These are phyloP conservation scores for Elaeagnus macrophylla DNA, from an alignment of 306 rosid genomes.

Conservation along the genomic window DNA sequence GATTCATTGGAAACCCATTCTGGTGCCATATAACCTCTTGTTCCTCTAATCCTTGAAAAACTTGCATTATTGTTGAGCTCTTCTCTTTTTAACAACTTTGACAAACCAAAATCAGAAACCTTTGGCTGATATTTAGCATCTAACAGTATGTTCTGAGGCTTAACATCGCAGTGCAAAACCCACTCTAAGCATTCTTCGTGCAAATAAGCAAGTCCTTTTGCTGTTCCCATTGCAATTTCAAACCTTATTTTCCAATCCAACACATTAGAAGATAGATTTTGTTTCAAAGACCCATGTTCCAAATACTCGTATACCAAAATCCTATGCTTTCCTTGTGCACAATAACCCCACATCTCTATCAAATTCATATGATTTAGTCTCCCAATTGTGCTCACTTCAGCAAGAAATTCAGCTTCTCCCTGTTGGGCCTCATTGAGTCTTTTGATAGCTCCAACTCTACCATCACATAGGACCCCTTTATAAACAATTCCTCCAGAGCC, in stretches of 20 bases:
- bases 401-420: conserved; percentile 51
- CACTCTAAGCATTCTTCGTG: conserved; percentile 65
- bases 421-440: conserved; percentile 29
- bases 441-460: conserved; percentile 33
- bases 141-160: conserved; percentile 57
- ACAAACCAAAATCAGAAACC: conserved; percentile 54
- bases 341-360: conserved; percentile 54
- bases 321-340: conserved; percentile 44
- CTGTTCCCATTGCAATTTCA: conserved; percentile 39
- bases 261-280: conserved; percentile 17
- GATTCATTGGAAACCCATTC: conserved; percentile 46
- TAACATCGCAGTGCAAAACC: conserved; percentile 63
- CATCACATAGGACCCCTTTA: conserved; percentile 37
- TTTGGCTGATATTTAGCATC: conserved; percentile 41
- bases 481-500: conserved; percentile 46
- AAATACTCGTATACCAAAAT: conserved; percentile 40
- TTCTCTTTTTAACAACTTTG: conserved; percentile 30
- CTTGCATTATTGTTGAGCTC: conserved; percentile 2
- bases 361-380: conserved; percentile 55
- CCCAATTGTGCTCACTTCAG: conserved; percentile 46
- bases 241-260: conserved; percentile 39
- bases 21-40: conserved; percentile 34
- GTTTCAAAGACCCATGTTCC: conserved; percentile 38
- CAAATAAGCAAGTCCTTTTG: conserved; percentile 44
- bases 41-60: no score